Percentiles rank a stretch among this genome's conserved stretches.
phyloP scores from a whole-genome alignment of 164 flowering plant species.

The Cinnamomum micranthum region DNA sequence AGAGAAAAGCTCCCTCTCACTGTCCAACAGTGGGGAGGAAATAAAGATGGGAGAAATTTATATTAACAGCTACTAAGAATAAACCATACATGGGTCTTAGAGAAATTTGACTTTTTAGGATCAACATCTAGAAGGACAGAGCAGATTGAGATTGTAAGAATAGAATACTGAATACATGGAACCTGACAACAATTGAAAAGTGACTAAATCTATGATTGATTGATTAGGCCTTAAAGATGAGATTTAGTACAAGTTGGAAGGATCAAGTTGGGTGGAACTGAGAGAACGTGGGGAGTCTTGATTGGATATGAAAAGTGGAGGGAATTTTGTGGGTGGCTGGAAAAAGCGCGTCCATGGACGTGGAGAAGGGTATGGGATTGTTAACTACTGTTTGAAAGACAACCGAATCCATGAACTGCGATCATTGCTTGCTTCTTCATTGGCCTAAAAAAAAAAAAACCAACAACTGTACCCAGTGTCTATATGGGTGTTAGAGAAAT shows the following conservation, averaged over 20 bases:
- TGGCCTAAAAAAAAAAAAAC: background rate
- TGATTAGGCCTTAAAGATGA: background rate
- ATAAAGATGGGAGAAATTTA: slow-evolving; percentile 17
- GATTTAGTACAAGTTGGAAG: background rate
- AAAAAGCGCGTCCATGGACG: slow-evolving; percentile 3
- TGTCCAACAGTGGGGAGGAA: background rate
- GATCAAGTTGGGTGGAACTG: background rate
- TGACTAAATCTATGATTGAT: background rate
- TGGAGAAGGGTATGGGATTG: slow-evolving; percentile 11
- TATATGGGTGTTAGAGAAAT: background rate
- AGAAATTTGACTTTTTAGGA: slow-evolving; percentile 1
- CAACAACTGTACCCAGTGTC: background rate
- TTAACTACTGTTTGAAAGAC: background rate
- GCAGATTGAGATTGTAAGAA: background rate
- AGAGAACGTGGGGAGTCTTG: slow-evolving; percentile 11
- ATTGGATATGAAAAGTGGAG: background rate
- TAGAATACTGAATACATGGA: background rate
- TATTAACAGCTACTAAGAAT: slow-evolving; percentile 23
- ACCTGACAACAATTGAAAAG: background rate
- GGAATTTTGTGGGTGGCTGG: background rate
- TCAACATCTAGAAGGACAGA: background rate
- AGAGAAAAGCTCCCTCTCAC: background rate
- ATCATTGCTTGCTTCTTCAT: slow-evolving; percentile 3
- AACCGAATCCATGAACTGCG: slow-evolving; percentile 1
- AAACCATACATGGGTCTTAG: background rate